Evolutionary conservation across 441 rosid species (phyloP).

Genomic region (Corymbia citriodora): DNA sequence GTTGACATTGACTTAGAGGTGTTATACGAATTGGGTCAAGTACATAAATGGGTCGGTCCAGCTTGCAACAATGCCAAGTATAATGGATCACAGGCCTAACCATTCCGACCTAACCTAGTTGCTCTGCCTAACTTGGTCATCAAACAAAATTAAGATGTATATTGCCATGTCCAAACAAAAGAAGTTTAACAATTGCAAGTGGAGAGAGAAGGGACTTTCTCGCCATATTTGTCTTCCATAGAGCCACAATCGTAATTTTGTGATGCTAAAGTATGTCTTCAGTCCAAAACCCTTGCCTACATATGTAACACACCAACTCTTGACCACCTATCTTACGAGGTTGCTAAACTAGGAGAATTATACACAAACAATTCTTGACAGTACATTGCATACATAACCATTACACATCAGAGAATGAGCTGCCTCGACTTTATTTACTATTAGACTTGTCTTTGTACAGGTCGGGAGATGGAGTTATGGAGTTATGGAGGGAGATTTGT

Average conservation of each 20-base stretch:
- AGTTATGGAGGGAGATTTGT: no score
- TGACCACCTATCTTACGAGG: no score
- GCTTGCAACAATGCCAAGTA: not conserved
- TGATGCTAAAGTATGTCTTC: not conserved
- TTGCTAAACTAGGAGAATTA: no score
- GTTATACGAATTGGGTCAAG: not conserved
- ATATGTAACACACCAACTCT: not conserved
- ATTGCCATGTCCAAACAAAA: not conserved
- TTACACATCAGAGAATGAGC: no score
- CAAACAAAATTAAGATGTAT: not conserved
- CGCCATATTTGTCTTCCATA: not conserved
- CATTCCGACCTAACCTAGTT: not conserved
- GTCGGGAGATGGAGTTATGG: no score
- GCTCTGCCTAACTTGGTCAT: not conserved
- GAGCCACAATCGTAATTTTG: not conserved
- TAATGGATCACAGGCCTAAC: not conserved
- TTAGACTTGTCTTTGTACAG: no score
- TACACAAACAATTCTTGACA: no score
- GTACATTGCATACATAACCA: no score
- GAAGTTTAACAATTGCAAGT: not conserved
- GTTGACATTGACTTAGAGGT: not conserved
- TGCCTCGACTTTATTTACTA: no score
- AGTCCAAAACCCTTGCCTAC: slow-evolving; percentile 34
- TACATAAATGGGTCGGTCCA: no score
- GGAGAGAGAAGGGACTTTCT: not conserved